Conservation (phyloP, 768 basidiomycete genomes). For the Imleria badia region DNA sequence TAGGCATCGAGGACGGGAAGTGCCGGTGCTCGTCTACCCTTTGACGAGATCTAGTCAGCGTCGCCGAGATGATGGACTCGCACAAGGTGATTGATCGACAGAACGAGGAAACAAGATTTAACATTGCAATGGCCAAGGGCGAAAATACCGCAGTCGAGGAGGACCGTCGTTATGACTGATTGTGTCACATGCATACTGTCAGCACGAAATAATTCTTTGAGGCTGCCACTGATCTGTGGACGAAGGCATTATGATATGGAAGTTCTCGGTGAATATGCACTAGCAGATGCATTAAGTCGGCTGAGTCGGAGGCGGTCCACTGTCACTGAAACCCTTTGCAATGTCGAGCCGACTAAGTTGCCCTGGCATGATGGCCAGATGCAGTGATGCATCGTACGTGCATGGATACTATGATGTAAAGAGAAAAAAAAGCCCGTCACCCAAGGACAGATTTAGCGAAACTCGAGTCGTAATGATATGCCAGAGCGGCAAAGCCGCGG, state of each 20-base stretch:
- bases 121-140: neutral
- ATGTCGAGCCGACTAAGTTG: no score
- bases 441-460: no score
- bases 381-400: no score
- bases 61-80: neutral
- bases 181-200: neutral
- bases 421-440: no score
- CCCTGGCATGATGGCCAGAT: no score
- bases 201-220: neutral
- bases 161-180: no score
- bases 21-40: neutral
- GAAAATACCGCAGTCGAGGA: constrained; percentile 1
- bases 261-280: no score
- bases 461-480: neutral
- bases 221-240: neutral
- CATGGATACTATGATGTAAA: no score
- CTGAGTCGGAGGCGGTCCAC: no score
- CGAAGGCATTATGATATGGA: no score
- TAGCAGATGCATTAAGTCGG: no score
- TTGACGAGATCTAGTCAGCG: neutral
- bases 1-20: constrained; percentile 4
- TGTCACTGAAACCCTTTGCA: no score
- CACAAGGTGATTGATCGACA: neutral
- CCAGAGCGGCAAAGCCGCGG: neutral
- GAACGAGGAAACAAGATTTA: neutral